Evolutionary conservation across 352 stramenopile species (phyloP), one percentile per base, ranked within the genome.

Genomic region (Pythium aphanidermatum): DNA sequence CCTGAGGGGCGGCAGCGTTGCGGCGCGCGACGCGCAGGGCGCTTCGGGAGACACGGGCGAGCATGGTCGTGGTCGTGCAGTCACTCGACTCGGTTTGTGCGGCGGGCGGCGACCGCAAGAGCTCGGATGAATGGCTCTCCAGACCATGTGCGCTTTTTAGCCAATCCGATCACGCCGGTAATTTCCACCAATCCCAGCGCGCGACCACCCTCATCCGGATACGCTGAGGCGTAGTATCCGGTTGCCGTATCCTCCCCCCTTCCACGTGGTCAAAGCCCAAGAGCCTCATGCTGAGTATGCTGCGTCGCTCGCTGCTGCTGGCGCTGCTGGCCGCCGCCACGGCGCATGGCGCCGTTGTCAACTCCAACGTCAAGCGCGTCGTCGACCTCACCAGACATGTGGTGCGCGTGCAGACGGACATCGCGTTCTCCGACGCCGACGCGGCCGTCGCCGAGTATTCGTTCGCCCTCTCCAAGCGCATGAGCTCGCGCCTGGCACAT

Each of bases 341-440:
- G 30, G 46, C 58, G 19, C 46, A 81, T 20, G 79, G 44, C 17
- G 66, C 62, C 20, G 56, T 92, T 24, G 60, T 92, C 43, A 94
- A 92, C 64, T 83, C 73, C 35, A 44, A 27, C 12, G 27, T 53
- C 32, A 52, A 94, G 59, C 82, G 82, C 50, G 70, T 68, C 33
- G 55, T 91, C 23, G 79, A 94, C 51, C 51, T 94, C 41, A 94
- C 77, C 23, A 74, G 77, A 55, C 82, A 92, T 61, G 74, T 94
- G 34, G 82, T 91, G 61, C 75, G 75, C 33, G 67, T 84, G 42
- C 57, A 81, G 39, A 73, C 63, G 2, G 82, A 94, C 57, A 78
- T 91, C 34, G 55, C 75, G 45, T 90, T 94, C 46, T 62, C 64
- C 16, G 74, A 94, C 34, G 59, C 59, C n/a, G 64, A 76, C 37